Conservation (phyloP, 345 rosid species). For the Aquilaria yunnanensis region DNA sequence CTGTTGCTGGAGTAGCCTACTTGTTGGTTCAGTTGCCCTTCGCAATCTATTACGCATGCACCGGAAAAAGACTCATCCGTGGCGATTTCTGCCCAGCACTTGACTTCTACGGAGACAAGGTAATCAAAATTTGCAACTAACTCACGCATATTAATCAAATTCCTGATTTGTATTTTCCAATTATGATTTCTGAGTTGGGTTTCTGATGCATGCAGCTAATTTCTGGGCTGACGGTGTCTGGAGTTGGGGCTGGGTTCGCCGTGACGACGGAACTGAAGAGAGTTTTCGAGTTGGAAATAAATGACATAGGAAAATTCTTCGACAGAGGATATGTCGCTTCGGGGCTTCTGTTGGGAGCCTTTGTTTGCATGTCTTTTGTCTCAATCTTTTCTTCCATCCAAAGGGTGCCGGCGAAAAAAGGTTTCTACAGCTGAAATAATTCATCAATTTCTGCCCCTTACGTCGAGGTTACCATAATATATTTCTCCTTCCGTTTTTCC, state of each 20-base stretch:
- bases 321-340: constrained; percentile 1
- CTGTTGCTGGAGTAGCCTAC: constrained; percentile 4
- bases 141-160: too few species aligned
- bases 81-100: not conserved
- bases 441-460: too few species aligned
- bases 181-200: too few species aligned
- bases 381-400: not conserved
- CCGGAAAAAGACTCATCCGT: not conserved
- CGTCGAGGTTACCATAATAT: too few species aligned
- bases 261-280: not conserved
- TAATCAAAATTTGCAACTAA: not conserved
- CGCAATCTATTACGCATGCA: not conserved
- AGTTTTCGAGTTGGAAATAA: not conserved
- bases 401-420: too few species aligned
- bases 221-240: not conserved
- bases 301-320: constrained; percentile 3
- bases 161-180: too few species aligned
- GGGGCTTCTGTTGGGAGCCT: constrained; percentile 6
- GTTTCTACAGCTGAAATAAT: not conserved
- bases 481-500: too few species aligned
- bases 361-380: constrained; percentile 4
- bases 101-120: constrained; percentile 9
- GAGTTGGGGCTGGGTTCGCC: constrained; percentile 9
- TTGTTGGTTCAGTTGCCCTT: constrained; percentile 2
- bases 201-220: not conserved